Conservation (phyloP, 2,329 filamentous ascomycete species). For the Beauveria scarabaeidicola region DNA sequence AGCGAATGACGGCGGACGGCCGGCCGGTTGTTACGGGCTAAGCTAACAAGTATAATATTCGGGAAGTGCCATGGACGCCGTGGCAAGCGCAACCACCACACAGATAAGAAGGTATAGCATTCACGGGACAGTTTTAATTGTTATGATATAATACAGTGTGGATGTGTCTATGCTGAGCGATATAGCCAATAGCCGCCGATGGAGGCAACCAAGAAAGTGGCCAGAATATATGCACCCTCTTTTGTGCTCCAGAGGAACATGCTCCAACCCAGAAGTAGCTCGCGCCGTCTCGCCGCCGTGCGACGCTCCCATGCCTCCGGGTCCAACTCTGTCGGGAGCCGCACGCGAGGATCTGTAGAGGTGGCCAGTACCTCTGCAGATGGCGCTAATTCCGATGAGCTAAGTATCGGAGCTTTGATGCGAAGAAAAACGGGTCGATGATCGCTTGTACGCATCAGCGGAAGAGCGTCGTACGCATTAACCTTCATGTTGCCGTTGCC, state of each 20-base stretch:
- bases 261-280: constrained; percentile 43
- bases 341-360: constrained; percentile 33
- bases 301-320: constrained; percentile 46
- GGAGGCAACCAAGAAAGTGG: constrained; percentile 32
- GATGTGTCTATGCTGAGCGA: constrained; percentile 6
- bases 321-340: constrained; percentile 44
- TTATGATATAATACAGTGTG: not conserved
- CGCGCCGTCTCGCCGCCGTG: constrained; percentile 35
- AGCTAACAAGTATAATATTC: not conserved
- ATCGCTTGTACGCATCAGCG: constrained; percentile 74
- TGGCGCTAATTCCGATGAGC: constrained; percentile 30
- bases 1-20: not conserved
- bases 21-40: not conserved
- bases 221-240: constrained; percentile 39
- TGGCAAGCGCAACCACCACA: not conserved
- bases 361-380: constrained; percentile 18
- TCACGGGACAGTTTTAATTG: not conserved
- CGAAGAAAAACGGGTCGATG: constrained; percentile 77
- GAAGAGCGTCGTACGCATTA: constrained; percentile 65
- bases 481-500: constrained; percentile 35
- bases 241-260: constrained; percentile 47
- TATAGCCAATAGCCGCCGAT: constrained; percentile 38
- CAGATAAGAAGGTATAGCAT: not conserved
- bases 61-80: not conserved
- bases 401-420: constrained; percentile 53